Evolutionary conservation across 225 moss, liverwort and hornwort species (phyloP), one percentile per base, ranked within the genome.

Genomic region (Rhytidiadelphus loreus): DNA sequence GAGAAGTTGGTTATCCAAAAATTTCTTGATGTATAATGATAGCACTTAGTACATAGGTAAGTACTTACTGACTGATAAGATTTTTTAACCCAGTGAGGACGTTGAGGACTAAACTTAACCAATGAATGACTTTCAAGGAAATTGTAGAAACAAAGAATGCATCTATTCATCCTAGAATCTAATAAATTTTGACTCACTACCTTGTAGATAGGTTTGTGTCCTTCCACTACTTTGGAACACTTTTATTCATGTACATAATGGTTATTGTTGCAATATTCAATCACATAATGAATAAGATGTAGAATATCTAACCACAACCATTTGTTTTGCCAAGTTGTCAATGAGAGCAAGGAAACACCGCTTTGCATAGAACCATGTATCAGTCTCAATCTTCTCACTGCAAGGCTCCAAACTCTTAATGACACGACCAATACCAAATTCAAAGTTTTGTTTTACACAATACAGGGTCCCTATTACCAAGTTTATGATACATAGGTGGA

Each of bases 321-420:
- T 98, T 78, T 97, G 97, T 85, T 98, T 97, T 52, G 94, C 95
- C 17, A 98, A 85, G 78, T 92, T 93, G 91, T 97, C 94, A 78
- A 94, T 87, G 16, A 98, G 91, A 48, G 97, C 97, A 83, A 98
- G 89, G 66, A 98, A 93, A 88, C 96, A 96, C 2, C 96, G 87
- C 64, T 95, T 95, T 9, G 98, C 95, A 86, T 98, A 97, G 53
- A 96, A 96, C 98, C 98, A 98, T 29, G 98, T 98, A 86, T 98
- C 95, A 41, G 86, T 93, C 58, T 97, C 97, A 69, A 98, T 87
- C 86, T 96, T 98, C 68, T 95, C 93, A 43, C 33, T 92, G 46
- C 93, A 95, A 65, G 98, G 98, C 85, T 95, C 93, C 85, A 98
- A 86, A 81, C 95, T 98, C 86, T 97, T 98, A 83, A 98, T 96